Conservation (phyloP, 2,329 filamentous ascomycete species). For the Fusarium nisikadoi region DNA sequence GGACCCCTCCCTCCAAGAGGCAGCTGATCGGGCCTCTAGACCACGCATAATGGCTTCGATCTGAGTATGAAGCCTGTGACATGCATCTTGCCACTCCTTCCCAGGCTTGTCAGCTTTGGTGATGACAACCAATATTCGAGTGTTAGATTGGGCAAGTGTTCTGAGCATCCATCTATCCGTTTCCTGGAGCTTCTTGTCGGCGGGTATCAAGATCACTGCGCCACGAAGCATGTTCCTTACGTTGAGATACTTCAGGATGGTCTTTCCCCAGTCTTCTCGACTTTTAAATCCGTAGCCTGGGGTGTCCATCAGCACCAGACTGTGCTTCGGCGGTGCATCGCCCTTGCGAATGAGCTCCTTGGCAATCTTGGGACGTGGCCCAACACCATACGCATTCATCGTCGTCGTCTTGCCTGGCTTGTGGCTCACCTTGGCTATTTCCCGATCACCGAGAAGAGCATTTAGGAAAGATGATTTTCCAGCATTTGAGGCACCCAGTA, state of each 20-base stretch:
- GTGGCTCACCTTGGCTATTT: constrained; percentile 61
- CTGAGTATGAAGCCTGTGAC: constrained; percentile 40
- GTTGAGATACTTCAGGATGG: constrained; percentile 63
- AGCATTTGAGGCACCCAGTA: constrained; percentile 88
- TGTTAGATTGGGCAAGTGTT: constrained; percentile 57
- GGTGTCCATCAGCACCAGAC: constrained; percentile 62
- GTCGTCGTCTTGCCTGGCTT: constrained; percentile 64
- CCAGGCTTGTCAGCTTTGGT: constrained; percentile 66
- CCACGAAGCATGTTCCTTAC: constrained; percentile 60
- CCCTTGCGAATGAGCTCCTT: constrained; percentile 45
- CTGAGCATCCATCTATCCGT: constrained; percentile 60
- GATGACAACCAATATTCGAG: constrained; percentile 61
- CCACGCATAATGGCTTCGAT: constrained; percentile 45
- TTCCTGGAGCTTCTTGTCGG: constrained; percentile 61
- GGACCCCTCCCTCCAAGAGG: constrained; percentile 45
- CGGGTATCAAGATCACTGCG: constrained; percentile 64
- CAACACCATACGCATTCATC: constrained; percentile 68
- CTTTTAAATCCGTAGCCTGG: constrained; percentile 62
- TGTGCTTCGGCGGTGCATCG: constrained; percentile 57
- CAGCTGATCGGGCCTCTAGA: constrained; percentile 36
- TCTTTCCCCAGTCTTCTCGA: constrained; percentile 61
- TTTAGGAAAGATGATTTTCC: constrained; percentile 93
- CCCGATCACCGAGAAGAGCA: constrained; percentile 69
- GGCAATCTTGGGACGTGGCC: constrained; percentile 51
- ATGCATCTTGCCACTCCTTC: constrained; percentile 44